These are phyloP conservation scores for Hevea brasiliensis DNA, from an alignment of 345 rosid species.

Conservation along the genomic window DNA sequence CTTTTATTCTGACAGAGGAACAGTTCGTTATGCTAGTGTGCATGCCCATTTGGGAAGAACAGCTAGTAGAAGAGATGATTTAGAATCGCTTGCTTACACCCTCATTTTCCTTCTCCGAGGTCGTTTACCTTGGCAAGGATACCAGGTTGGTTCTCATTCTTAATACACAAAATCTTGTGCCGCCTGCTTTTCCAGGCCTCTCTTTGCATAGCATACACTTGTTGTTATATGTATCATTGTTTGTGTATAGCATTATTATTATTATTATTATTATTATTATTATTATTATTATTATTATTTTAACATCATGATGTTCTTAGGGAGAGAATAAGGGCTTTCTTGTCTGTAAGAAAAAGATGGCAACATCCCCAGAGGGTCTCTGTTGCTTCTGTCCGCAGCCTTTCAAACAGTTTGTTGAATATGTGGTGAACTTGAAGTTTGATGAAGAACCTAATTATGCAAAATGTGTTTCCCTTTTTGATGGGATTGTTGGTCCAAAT, in stretches of 20 bases:
- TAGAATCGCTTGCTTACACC: slow-evolving; percentile 94
- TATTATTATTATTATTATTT: slow-evolving; percentile 17
- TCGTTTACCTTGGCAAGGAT: slow-evolving; percentile 97
- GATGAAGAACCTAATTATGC: slow-evolving; percentile 96
- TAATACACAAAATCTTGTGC: not conserved
- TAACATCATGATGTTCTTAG: slow-evolving; percentile 35
- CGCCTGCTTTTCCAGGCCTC: not conserved
- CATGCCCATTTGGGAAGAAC: slow-evolving; percentile 97
- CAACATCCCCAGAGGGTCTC: slow-evolving; percentile 79
- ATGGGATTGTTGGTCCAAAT: slow-evolving; percentile 68
- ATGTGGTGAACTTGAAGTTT: slow-evolving; percentile 86
- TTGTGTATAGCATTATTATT: slow-evolving; percentile 1
- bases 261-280: slow-evolving; percentile 11
- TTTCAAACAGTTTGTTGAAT: slow-evolving; percentile 81
- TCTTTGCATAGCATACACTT: not conserved
- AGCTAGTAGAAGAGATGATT: slow-evolving; percentile 91
- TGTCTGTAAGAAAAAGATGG: slow-evolving; percentile 95
- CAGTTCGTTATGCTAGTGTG: slow-evolving; percentile 91
- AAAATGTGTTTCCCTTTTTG: slow-evolving; percentile 78
- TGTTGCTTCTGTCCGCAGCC: slow-evolving; percentile 88
- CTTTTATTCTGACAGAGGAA: slow-evolving; percentile 56
- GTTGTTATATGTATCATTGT: not conserved
- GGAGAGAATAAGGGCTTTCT: slow-evolving; percentile 96
- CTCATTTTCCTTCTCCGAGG: slow-evolving; percentile 87
- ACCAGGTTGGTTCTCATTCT: slow-evolving; percentile 52